Conservation (phyloP, 345 rosid species). For the Rhodamnia argentea region DNA sequence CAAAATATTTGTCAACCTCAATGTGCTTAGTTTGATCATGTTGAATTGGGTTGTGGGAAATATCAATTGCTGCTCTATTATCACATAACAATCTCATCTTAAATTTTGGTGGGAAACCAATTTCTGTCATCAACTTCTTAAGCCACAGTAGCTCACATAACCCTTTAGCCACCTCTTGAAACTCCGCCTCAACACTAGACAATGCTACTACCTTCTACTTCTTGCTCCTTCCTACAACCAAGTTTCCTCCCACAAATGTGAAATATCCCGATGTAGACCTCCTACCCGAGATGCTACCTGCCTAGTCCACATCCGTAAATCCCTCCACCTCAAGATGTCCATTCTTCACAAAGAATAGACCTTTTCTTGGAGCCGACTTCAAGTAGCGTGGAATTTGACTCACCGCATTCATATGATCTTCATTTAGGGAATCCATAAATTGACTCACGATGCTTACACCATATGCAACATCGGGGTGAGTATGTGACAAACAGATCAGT, state of each 20-base stretch:
- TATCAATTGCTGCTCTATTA: neutral
- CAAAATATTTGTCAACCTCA: neutral
- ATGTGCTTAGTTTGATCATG: neutral
- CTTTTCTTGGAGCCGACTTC: neutral
- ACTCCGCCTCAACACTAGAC: accelerated
- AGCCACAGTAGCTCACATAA: neutral
- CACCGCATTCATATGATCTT: no score
- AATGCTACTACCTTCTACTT: neutral
- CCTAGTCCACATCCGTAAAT: accelerated
- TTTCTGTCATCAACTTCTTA: neutral
- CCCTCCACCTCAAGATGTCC: neutral
- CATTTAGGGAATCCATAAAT: no score
- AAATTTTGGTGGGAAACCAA: neutral
- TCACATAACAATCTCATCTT: neutral
- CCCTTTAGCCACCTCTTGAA: neutral
- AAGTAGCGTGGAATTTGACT: no score
- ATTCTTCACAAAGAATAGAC: neutral
- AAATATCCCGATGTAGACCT: neutral
- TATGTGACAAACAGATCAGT: no score
- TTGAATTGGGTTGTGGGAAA: neutral
- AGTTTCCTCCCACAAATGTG: neutral
- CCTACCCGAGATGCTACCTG: neutral
- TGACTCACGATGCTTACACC: no score
- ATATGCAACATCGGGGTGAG: no score
- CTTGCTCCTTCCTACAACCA: neutral